Evolutionary conservation across 306 rosid genomes (phyloP), one percentile per base, ranked within the genome.

Genomic region (Prunus salicina): DNA sequence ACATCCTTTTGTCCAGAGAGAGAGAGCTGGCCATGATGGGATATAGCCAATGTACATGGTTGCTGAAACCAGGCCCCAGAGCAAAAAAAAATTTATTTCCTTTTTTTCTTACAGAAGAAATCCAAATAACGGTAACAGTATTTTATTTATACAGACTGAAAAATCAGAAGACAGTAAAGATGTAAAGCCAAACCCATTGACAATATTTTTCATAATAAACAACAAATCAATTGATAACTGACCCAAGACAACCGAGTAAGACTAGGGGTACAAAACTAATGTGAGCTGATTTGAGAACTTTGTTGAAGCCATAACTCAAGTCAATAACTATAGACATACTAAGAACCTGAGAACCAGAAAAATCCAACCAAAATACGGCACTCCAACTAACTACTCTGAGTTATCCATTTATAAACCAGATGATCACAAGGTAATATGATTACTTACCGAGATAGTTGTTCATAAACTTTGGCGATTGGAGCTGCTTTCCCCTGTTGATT

Each of bases 381-480:
- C 66, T 45, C 12, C 3, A 63, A 63, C 22, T 57, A 25, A 47
- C 71, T 18, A 60, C 18, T 15, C 45, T 13, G 41, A 64, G 47
- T 64, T 10, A 74, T 28, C 19, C 58, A 52, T 56, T 69, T 62
- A 19, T 64, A 53, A 52, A 72, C 27, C 52, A 55, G 30, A 56
- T 19, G 56, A 63, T 15, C 9, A 5, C 49, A 52, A 71, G 73
- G 64, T 64, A 77, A 68, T 22, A 68, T 9, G 66, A 78, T 79
- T 62, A 74, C 94, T 67, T 87, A 96, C 99, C 98, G 69, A 96
- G 97, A 83, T 96, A 96, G 80, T 96, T 92, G 83, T 92, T 96
- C 96, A 96, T 88, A 81, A 87, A 92, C 73, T 89, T 91, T 27
- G 96, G 86, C 22, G 88, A 83, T 55, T 76, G 91, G 75, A 86